Base-by-base conservation (phyloP, 768 basidiomycete genomes). In the Auricularia heimuer region DNA sequence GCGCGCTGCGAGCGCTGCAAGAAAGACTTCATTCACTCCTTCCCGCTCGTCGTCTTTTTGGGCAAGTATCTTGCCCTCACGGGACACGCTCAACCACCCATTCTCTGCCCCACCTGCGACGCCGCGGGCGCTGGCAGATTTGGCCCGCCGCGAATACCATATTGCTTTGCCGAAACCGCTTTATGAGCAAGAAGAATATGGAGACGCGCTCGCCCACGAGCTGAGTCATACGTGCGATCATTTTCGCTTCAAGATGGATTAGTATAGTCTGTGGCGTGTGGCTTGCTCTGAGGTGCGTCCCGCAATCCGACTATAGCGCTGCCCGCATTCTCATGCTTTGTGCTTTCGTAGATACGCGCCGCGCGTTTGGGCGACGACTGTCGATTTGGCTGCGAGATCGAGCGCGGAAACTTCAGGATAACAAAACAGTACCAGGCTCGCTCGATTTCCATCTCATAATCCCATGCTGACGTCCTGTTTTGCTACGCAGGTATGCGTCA, bases 151-250 rank as follows among this genome's bases (percentile, higher is more conserved):
- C 84, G 14, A 90, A 90, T 14, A 89, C 88, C 3, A 84, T 98
- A 33, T 75, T 93, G 7, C 78, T 99, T 2, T 99, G 96, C 72
- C 86, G 29, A 94, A 67, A 93, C 56, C 82, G 87, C 60, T 89
- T 94, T 70, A 82, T 86, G 73, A 84, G 80, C 74, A 88, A 92
- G 73, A 83, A 82, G 42, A 93, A 97, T 70, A 88, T 95, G 89
- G 94, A 98, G 75, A 85, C 71, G 96, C 95, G 35, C 78, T 99
- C 42, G 83, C 90, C 21, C 97, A 99, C 72, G 97, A 99, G 73
- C 83, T 98, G 58, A 77, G 98, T 33, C 97, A 98, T 72, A 87
- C 94, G 83, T 98, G 91, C 73, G 97, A 99, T 74, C 91, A 96
- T 67, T 90, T 91, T 76, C 86, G 86, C 75, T 98, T 98, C 78